Base-by-base conservation (phyloP, 164 flowering plant genomes). In the Vitis cinerea region DNA sequence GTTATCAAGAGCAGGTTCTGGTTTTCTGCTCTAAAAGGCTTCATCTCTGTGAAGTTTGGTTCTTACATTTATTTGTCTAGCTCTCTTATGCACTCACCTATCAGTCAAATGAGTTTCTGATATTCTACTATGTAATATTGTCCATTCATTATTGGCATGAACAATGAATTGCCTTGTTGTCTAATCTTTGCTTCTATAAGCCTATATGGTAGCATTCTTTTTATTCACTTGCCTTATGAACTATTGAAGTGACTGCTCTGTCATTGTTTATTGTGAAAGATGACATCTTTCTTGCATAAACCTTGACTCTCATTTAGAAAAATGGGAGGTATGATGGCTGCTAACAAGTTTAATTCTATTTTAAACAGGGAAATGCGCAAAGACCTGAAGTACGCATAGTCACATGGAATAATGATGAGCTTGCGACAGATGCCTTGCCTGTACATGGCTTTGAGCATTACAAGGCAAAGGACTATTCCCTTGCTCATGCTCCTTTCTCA, bases 371-470 rank as follows among this genome's bases (percentile, higher is more conserved):
- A 64, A 95, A 84, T 82, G 99, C 99, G 64, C 97, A 91, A 77
- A 90, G 98, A 76, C 99, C 99, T 56, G 99, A 96, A 83, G 94
- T 96, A 59, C 91, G 91, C 14, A 82, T 96, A 37, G 92, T 90
- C 69, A 81, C 97, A 58, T 91, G 99, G 99, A 95, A 82, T 60
- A 95, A 91, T 84, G 99, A 93, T 80, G 99, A 95, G 76, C 91
- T 93, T 71, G 85, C 99, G 61, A 93, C 93, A 16, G 99, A 95
- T 83, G 99, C 98, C 23, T 81, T 95, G 55, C 97, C 99, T 73
- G 90, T 96, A 54, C 92, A 85, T 87, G 99, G 99, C 8, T 96
- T 90, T 87, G 99, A 96, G 83, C 97, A 90, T 80, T 96, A 96
- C 84, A 96, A 91, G 79, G 97, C 97, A 70, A 93, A 93, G 71